Base-by-base conservation (phyloP, 179 eudicot genomes). In the Vitellaria paradoxa region DNA sequence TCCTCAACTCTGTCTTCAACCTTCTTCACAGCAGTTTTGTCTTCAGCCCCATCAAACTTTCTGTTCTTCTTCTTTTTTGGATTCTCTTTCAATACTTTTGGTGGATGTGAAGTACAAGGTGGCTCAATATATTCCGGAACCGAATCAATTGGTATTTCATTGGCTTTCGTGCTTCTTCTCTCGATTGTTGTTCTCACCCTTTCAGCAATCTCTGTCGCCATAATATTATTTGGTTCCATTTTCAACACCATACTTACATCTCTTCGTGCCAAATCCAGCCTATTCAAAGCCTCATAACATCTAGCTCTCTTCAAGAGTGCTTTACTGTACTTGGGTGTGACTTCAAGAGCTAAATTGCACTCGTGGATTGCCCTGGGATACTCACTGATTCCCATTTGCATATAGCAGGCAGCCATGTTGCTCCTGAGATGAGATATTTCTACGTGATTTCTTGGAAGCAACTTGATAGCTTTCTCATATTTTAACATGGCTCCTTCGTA, bases 281-380 rank as follows among this genome's bases (percentile, higher is more conserved):
- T 84, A 78, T 89, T 84, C 69, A 96, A 79, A 30, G 89, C 92
- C 87, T 93, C 98, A 66, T 96, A 96, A 80, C 99, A 96, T 77
- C 93, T 83, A 53, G 98, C 91, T 80, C 99, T 88, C 89, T 94
- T 96, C 83, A 96, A 83, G 61, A 93, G 88, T 46, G 99, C 99
- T 85, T 96, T 96, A 76, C 87, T 91, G 50, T 96, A 92, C 80
- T 87, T 91, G 4, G 98, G 98, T 26, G 96, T 80, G 74, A 92
- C 92, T 84, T 96, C 96, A 62, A 96, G 94, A 61, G 99, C 97
- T 76, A 96, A 85, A 79, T 94, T 94, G 78, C 97, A 91, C 82
- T 94, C 97, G 8, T 89, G 93, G n/a, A 96, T 90, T 37, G 99
- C 99, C 76, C 88, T 87, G 0, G 98, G 98, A 57, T 84, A 96